phyloP scores from a whole-genome alignment of 257 asterid species.

The Osmanthus fragrans region DNA sequence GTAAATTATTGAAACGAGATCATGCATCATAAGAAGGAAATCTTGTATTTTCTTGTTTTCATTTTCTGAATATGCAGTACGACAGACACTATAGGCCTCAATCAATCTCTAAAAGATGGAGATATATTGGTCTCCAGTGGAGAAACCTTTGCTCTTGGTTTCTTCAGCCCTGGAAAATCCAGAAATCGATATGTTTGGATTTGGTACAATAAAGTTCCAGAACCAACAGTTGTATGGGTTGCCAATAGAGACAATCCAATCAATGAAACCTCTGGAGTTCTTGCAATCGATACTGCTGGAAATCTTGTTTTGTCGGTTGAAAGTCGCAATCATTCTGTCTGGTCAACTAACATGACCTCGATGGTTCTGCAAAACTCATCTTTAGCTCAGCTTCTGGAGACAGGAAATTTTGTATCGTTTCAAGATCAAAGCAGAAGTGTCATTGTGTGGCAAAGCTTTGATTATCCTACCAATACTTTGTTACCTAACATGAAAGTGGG shows the following conservation, averaged over 20 bases:
- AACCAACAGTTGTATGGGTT: no score
- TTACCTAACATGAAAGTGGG: slow-evolving; percentile 48
- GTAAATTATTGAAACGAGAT: no score
- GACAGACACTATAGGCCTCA: slow-evolving; percentile 29
- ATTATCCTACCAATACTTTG: slow-evolving; percentile 47
- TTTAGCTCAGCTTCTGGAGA: slow-evolving; percentile 35
- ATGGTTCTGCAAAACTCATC: not conserved
- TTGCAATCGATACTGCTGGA: slow-evolving; percentile 33
- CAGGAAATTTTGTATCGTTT: slow-evolving; percentile 46
- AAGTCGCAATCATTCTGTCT: not conserved
- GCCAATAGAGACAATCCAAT: no score
- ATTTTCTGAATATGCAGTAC: slow-evolving; percentile 22
- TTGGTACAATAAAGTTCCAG: no score
- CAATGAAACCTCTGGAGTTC: slow-evolving; percentile 18
- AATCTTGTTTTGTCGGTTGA: slow-evolving; percentile 35
- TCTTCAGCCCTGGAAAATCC: slow-evolving; percentile 29
- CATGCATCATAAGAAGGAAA: slow-evolving; percentile 16
- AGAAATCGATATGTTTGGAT: no score
- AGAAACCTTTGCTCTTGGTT: slow-evolving; percentile 35
- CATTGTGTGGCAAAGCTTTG: slow-evolving; percentile 54
- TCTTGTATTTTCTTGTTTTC: slow-evolving; percentile 1
- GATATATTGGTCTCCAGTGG: slow-evolving; percentile 18
- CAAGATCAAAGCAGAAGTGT: slow-evolving; percentile 18
- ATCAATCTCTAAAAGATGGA: slow-evolving; percentile 38
- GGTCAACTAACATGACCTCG: slow-evolving; percentile 37